Evolutionary conservation across 2,329 filamentous ascomycete species (phyloP).

Genomic region (Cercospora sp.): DNA sequence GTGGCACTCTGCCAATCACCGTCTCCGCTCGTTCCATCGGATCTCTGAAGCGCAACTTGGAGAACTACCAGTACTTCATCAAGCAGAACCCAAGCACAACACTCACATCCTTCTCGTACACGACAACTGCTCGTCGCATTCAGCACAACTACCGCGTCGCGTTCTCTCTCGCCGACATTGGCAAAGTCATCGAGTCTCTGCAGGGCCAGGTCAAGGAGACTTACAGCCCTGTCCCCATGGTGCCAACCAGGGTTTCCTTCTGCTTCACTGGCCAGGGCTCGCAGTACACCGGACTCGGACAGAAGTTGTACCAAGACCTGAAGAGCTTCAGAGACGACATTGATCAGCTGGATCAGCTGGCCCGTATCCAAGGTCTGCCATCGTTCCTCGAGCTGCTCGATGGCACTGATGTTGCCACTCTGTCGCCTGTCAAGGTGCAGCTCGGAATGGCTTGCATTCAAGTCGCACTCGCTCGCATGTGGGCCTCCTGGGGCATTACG

Average conservation of each 20-base stretch:
- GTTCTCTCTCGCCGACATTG: constrained; percentile 50
- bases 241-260: constrained; percentile 53
- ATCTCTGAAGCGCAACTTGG: constrained; percentile 54
- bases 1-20: constrained; percentile 51
- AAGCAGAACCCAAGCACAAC: constrained; percentile 49
- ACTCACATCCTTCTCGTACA: constrained; percentile 54
- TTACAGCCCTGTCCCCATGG: constrained; percentile 56
- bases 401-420: constrained; percentile 51
- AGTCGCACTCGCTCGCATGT: constrained; percentile 55
- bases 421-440: constrained; percentile 55
- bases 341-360: constrained; percentile 51
- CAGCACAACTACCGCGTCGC: constrained; percentile 57
- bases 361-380: constrained; percentile 49
- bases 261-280: constrained; percentile 57
- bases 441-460: constrained; percentile 57
- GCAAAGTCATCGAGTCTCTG: constrained; percentile 49
- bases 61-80: constrained; percentile 50
- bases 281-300: constrained; percentile 54
- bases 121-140: constrained; percentile 55
- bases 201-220: constrained; percentile 52
- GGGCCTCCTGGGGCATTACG: constrained; percentile 56
- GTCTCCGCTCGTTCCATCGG: constrained; percentile 55
- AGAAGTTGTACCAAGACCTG: constrained; percentile 53
- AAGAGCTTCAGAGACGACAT: constrained; percentile 53
- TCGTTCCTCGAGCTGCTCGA: constrained; percentile 53